Percentiles rank a stretch among this genome's conserved stretches.
phyloP scores from a whole-genome alignment of 163 green algal genomes.

The Chlorella variabilis region DNA sequence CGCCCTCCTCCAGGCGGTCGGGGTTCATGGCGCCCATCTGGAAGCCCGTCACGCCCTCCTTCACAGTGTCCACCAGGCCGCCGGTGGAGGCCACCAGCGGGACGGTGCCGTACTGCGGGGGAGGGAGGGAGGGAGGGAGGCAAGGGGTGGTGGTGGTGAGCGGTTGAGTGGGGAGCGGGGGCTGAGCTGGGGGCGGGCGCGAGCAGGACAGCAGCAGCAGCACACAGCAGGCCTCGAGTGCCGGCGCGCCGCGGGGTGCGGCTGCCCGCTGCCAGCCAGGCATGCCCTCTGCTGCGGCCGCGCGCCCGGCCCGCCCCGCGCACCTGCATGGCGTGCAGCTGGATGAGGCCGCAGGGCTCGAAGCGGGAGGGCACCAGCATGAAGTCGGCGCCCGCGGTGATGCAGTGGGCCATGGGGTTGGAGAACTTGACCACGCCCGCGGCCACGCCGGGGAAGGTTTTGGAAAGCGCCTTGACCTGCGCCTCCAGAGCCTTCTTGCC shows the following conservation, averaged over 20 bases:
- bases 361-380: constrained; percentile 98
- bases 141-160: neutral
- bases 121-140: neutral
- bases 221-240: no score
- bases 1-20: constrained; percentile 75
- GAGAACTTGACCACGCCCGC: constrained; percentile 96
- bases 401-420: constrained; percentile 90
- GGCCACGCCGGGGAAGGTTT: constrained; percentile 70
- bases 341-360: constrained; percentile 98
- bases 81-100: constrained; percentile 94
- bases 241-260: no score
- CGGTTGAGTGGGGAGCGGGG: neutral
- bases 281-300: no score
- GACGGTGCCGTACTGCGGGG: constrained; percentile 84
- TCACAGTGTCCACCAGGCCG: constrained; percentile 96
- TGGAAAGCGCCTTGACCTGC: constrained; percentile 75
- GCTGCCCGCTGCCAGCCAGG: no score
- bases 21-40: constrained; percentile 92
- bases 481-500: constrained; percentile 95
- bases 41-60: constrained; percentile 98
- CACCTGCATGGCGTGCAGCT: constrained; percentile 94
- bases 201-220: neutral
- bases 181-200: neutral
- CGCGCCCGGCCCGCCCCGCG: no score
- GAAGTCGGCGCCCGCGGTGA: constrained; percentile 95